These are phyloP conservation scores for Mikania micrantha DNA, from an alignment of 129 eudicot genomes.

Conservation along the genomic window DNA sequence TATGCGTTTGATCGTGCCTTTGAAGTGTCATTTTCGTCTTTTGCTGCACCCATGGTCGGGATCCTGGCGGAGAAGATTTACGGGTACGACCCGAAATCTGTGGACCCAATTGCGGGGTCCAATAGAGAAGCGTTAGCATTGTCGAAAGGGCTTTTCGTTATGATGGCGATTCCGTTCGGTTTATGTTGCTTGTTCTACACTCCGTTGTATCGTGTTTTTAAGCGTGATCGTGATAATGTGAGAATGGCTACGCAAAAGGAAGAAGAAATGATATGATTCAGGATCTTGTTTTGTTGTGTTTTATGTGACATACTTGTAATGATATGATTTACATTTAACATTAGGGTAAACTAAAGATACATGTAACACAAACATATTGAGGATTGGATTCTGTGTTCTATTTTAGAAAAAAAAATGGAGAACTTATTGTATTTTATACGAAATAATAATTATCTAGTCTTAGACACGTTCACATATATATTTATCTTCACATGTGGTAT, in stretches of 20 bases:
- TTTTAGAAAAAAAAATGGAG: not conserved
- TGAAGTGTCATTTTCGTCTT: slow-evolving; percentile 87
- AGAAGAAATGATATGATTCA: slow-evolving; percentile 53
- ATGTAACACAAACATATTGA: not conserved
- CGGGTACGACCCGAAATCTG: slow-evolving; percentile 74
- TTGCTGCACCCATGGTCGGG: slow-evolving; percentile 92
- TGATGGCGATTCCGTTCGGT: slow-evolving; percentile 96
- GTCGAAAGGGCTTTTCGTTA: slow-evolving; percentile 73
- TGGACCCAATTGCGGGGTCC: slow-evolving; percentile 60
- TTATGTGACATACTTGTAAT: too few species aligned
- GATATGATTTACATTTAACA: slow-evolving; percentile 1
- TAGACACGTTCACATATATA: too few species aligned
- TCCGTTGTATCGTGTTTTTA: slow-evolving; percentile 71
- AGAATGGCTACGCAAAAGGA: slow-evolving; percentile 53
- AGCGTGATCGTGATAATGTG: slow-evolving; percentile 72
- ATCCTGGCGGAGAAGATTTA: slow-evolving; percentile 82
- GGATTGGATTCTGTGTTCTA: not conserved
- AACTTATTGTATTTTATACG: not conserved
- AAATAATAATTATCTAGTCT: too few species aligned
- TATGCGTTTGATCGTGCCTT: slow-evolving; percentile 95
- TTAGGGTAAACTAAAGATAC: not conserved
- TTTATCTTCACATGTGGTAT: too few species aligned
- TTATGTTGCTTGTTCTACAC: slow-evolving; percentile 83
- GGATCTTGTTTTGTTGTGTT: not conserved
- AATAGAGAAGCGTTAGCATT: slow-evolving; percentile 69